Percentiles rank a stretch among this genome's conserved stretches.
phyloP scores from a whole-genome alignment of 345 rosid genomes.

The Pseudoturritis turrita region DNA sequence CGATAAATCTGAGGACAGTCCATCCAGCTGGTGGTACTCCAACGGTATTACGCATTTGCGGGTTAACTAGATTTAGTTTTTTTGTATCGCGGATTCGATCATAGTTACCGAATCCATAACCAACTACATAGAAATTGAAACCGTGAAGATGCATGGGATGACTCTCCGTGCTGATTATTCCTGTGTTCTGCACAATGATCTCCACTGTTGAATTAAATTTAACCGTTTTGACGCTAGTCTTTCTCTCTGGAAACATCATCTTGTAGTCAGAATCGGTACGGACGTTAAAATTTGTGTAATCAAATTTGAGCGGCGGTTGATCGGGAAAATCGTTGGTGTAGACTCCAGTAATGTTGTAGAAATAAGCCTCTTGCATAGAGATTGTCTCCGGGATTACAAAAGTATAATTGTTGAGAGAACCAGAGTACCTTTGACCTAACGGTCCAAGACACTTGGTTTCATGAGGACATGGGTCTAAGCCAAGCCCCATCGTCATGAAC shows the following conservation, averaged over 20 bases:
- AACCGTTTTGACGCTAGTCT: slow-evolving; percentile 48
- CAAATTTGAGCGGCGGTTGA: slow-evolving; percentile 47
- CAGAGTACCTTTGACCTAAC: slow-evolving; percentile 29
- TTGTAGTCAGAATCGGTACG: slow-evolving; percentile 3
- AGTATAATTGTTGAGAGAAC: slow-evolving; percentile 69
- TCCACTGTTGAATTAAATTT: slow-evolving; percentile 64
- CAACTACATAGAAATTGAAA: slow-evolving; percentile 63
- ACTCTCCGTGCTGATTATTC: slow-evolving; percentile 44
- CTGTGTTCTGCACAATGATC: slow-evolving; percentile 65
- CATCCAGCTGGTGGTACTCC: slow-evolving; percentile 73
- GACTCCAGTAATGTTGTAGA: slow-evolving; percentile 41
- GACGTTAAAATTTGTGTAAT: slow-evolving; percentile 40
- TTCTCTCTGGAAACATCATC: slow-evolving; percentile 41
- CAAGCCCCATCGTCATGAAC: slow-evolving; percentile 59
- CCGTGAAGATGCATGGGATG: slow-evolving; percentile 96
- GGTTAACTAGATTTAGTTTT: slow-evolving; percentile 55
- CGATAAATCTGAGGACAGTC: slow-evolving; percentile 68
- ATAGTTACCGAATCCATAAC: slow-evolving; percentile 82
- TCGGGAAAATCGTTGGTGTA: slow-evolving; percentile 62
- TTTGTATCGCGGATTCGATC: slow-evolving; percentile 31
- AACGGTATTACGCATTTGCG: slow-evolving; percentile 61
- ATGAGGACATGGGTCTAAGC: slow-evolving; percentile 36
- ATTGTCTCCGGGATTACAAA: slow-evolving; percentile 37
- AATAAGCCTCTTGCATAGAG: slow-evolving; percentile 55
- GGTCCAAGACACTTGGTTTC: slow-evolving; percentile 41